Evolutionary conservation across 495 filamentous ascomycete genomes (phyloP).

Genomic region (Cetradonia linearis): DNA sequence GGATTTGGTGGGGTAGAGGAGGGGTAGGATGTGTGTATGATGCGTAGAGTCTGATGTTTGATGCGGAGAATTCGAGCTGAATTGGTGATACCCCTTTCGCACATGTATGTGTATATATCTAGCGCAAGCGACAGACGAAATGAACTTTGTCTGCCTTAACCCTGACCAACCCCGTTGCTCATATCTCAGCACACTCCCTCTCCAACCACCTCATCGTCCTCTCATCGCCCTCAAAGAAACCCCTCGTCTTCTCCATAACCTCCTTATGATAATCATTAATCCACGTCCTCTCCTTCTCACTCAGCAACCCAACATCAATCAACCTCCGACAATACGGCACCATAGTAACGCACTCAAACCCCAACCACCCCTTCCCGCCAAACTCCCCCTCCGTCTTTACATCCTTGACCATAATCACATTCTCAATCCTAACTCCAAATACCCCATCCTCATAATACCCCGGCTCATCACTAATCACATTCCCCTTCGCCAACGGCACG

Average conservation of each 20-base stretch:
- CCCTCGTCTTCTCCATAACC: conserved; percentile 70
- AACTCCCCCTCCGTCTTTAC: conserved; percentile 77
- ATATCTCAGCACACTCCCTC: conserved; percentile 54
- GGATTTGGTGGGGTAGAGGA: no score
- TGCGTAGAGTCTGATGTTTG: conserved; percentile 30
- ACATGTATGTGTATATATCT: background rate
- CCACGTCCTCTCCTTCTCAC: conserved; percentile 70
- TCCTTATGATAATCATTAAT: conserved; percentile 77
- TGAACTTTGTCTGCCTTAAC: background rate
- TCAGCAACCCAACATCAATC: conserved; percentile 66
- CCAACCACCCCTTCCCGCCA: conserved; percentile 85
- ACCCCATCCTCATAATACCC: conserved; percentile 97
- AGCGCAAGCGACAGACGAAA: background rate
- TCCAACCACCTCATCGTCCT: conserved; percentile 67
- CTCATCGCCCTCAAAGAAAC: conserved; percentile 61
- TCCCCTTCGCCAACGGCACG: conserved; percentile 78
- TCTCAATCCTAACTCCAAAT: conserved; percentile 98
- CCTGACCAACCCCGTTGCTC: background rate
- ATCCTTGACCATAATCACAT: conserved; percentile 79
- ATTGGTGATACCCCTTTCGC: conserved; percentile 10
- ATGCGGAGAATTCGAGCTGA: background rate
- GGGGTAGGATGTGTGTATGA: no score
- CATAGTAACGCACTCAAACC: conserved; percentile 97
- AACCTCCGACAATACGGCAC: conserved; percentile 85
- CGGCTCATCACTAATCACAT: conserved; percentile 88